Percentiles rank a stretch among this genome's conserved stretches.
These are phyloP conservation scores for Rosa multiflora DNA, from an alignment of 306 rosid genomes.

Conservation along the genomic window DNA sequence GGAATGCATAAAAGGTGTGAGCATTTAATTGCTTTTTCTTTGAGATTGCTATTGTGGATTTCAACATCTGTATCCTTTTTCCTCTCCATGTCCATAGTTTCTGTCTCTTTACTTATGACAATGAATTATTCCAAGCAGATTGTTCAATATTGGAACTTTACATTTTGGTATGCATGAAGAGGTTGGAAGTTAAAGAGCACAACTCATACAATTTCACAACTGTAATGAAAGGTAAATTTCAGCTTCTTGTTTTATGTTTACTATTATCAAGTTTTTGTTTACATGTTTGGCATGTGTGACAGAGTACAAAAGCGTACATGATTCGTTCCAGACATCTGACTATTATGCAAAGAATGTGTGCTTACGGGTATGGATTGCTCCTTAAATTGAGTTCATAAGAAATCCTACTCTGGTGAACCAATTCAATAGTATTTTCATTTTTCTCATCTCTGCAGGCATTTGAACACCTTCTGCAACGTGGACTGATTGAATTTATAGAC, in stretches of 20 bases:
- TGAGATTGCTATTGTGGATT: constrained; percentile 1
- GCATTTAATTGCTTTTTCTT: not conserved
- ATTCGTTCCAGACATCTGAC: constrained; percentile 63
- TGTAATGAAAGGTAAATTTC: constrained; percentile 70
- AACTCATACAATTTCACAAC: constrained; percentile 80
- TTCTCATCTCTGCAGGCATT: constrained; percentile 65
- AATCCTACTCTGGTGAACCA: constrained; percentile 6
- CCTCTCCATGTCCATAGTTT: not conserved
- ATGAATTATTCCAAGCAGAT: constrained; percentile 43
- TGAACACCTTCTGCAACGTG: constrained; percentile 80
- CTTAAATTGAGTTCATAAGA: constrained; percentile 19
- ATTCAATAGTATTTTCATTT: not conserved
- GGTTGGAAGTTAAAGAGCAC: constrained; percentile 83
- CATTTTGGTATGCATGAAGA: constrained; percentile 87
- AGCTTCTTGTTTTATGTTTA: constrained; percentile 23
- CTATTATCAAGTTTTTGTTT: constrained; percentile 22
- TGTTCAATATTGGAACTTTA: constrained; percentile 85
- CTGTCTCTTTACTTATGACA: not conserved
- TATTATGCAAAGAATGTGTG: constrained; percentile 63
- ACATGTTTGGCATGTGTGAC: constrained; percentile 35
- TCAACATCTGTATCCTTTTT: constrained; percentile 1
- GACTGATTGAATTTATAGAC: constrained; percentile 71
- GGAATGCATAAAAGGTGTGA: constrained; percentile 72
- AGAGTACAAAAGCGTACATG: constrained; percentile 74
- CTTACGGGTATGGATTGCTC: constrained; percentile 59